phyloP scores from a whole-genome alignment of 208 protist genomes.

The Leishmania tropica region DNA sequence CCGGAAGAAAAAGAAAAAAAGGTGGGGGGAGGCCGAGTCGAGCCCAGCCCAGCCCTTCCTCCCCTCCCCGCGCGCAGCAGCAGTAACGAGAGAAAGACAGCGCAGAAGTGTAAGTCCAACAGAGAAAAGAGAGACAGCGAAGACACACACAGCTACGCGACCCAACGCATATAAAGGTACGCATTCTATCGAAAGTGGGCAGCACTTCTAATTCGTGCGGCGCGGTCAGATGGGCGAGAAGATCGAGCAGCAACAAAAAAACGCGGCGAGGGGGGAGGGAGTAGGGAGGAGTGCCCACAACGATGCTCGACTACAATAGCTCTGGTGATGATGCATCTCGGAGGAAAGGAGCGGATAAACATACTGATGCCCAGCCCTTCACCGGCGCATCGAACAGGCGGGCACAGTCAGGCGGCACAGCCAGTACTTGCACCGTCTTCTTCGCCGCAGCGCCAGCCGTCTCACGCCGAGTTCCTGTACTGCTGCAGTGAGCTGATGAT shows the following conservation, averaged over 20 bases:
- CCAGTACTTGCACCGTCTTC: not conserved
- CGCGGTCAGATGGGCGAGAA: not conserved
- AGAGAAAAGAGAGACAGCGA: not conserved
- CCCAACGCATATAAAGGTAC: not conserved
- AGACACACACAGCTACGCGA: not conserved
- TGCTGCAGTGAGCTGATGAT: slow-evolving; percentile 20
- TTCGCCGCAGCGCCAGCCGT: not conserved
- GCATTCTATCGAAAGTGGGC: not conserved
- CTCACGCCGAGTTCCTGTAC: slow-evolving; percentile 9
- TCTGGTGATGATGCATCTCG: not conserved
- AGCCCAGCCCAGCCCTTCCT: not conserved
- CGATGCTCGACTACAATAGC: not conserved
- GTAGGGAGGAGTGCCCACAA: not conserved
- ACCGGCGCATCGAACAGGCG: not conserved
- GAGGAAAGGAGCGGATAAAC: not conserved
- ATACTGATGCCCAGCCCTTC: not conserved
- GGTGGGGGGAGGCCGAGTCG: not conserved
- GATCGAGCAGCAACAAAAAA: not conserved
- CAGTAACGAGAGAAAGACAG: not conserved
- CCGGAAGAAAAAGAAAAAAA: not conserved
- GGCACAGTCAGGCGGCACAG: no score
- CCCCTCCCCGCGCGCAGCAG: not conserved
- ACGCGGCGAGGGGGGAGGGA: not conserved
- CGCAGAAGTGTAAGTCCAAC: not conserved
- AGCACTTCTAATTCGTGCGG: not conserved